These are phyloP conservation scores for Colletotrichum orbiculare DNA, from an alignment of 2,329 filamentous ascomycete genomes.

Conservation along the genomic window DNA sequence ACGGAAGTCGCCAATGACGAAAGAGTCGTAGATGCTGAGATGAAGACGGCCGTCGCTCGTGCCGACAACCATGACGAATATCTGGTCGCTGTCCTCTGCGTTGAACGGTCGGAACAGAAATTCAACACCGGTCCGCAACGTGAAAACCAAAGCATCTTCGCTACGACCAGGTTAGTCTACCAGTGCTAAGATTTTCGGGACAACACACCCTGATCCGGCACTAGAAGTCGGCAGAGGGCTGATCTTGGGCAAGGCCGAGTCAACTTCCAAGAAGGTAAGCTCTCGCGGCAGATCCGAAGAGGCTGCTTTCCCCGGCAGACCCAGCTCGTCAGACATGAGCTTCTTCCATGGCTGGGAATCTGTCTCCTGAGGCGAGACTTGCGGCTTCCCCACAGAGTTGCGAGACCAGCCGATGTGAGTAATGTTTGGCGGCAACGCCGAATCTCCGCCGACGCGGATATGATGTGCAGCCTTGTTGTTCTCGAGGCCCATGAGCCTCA, in stretches of 20 bases:
- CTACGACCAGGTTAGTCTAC: slow-evolving; percentile 39
- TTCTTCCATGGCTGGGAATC: slow-evolving; percentile 44
- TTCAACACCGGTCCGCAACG: slow-evolving; percentile 75
- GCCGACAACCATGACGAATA: slow-evolving; percentile 82
- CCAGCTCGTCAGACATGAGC: slow-evolving; percentile 42
- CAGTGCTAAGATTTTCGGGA: neutral
- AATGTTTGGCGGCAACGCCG: slow-evolving; percentile 51
- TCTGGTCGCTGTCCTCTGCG: slow-evolving; percentile 75
- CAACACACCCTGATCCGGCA: slow-evolving; percentile 70
- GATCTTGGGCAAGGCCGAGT: slow-evolving; percentile 80
- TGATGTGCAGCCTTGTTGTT: slow-evolving; percentile 85
- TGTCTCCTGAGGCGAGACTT: slow-evolving; percentile 29
- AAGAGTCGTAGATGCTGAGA: slow-evolving; percentile 86
- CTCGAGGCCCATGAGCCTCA: slow-evolving; percentile 82
- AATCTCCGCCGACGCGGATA: slow-evolving; percentile 63
- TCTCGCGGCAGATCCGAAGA: slow-evolving; percentile 74
- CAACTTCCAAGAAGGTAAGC: slow-evolving; percentile 79
- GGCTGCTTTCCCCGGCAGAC: slow-evolving; percentile 40
- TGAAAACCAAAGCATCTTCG: slow-evolving; percentile 73
- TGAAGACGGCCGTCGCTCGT: slow-evolving; percentile 78
- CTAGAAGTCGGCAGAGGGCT: slow-evolving; percentile 73
- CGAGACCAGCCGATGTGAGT: slow-evolving; percentile 66
- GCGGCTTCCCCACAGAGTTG: slow-evolving; percentile 48
- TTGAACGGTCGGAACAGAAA: slow-evolving; percentile 73
- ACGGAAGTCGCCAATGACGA: slow-evolving; percentile 77